phyloP scores from a whole-genome alignment of 2,329 filamentous ascomycete genomes.

The Ophiostoma piceae region DNA sequence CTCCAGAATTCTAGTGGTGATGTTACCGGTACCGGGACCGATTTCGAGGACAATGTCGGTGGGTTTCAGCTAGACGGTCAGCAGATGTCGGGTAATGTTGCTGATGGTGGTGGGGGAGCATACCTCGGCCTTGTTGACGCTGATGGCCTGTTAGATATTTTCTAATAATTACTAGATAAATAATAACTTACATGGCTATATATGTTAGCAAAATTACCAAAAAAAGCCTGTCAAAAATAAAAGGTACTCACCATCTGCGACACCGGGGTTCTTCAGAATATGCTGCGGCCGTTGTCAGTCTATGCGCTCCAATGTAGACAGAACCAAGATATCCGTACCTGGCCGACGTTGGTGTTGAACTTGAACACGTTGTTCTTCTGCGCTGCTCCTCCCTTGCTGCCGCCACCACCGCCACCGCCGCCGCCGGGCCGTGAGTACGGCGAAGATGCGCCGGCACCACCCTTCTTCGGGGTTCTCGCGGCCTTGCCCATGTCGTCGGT shows the following conservation, averaged over 20 bases:
- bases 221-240: background rate
- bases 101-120: background rate
- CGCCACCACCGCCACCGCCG: background rate
- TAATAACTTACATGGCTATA: slow-evolving; percentile 27
- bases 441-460: slow-evolving; percentile 31
- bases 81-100: background rate
- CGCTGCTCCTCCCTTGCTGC: slow-evolving; percentile 22
- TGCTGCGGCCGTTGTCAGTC: slow-evolving; percentile 41
- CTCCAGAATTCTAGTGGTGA: slow-evolving; percentile 84
- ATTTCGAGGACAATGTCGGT: slow-evolving; percentile 88
- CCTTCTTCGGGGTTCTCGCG: slow-evolving; percentile 38
- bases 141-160: slow-evolving; percentile 4
- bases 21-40: slow-evolving; percentile 72
- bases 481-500: slow-evolving; percentile 39
- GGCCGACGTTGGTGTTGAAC: slow-evolving; percentile 85
- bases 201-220: slow-evolving; percentile 12
- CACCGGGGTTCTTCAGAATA: slow-evolving; percentile 63
- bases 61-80: slow-evolving; percentile 65
- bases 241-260: slow-evolving; percentile 25
- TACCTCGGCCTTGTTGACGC: slow-evolving; percentile 28
- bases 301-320: background rate
- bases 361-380: slow-evolving; percentile 83
- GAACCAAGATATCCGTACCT: slow-evolving; percentile 29
- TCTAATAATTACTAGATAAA: background rate
- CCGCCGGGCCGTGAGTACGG: slow-evolving; percentile 34